Percentiles rank a stretch among this genome's conserved stretches.
phyloP scores from a whole-genome alignment of 108 stramenopile species.

The Skeletonema costatum region DNA sequence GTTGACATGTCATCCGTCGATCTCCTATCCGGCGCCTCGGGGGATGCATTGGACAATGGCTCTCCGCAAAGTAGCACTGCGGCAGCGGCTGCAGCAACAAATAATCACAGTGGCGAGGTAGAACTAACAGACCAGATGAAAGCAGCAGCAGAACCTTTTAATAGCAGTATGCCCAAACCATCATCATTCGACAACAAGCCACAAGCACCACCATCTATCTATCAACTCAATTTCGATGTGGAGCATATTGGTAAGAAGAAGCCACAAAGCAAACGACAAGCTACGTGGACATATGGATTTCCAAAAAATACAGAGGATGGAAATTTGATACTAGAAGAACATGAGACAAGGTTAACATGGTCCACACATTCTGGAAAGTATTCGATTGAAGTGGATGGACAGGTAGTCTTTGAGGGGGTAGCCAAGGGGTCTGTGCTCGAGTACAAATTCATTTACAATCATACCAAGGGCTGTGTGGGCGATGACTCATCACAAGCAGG shows the following conservation, averaged over 20 bases:
- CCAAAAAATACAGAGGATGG: not conserved
- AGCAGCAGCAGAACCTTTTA: not conserved
- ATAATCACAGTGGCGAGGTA: not conserved
- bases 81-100: not conserved
- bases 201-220: conserved; percentile 3
- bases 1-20: not conserved
- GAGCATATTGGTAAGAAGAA: conserved; percentile 41
- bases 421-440: conserved; percentile 41
- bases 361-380: conserved; percentile 42
- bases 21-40: not conserved
- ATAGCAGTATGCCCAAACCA: not conserved
- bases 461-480: conserved; percentile 13
- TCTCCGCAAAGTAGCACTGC: too few species aligned
- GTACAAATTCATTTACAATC: conserved; percentile 36
- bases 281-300: conserved; percentile 32
- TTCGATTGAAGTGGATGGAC: conserved; percentile 27
- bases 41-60: not conserved
- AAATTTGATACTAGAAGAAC: conserved; percentile 3
- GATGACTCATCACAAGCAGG: conserved; percentile 2
- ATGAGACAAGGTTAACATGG: conserved; percentile 34
- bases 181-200: not conserved
- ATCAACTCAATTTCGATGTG: conserved; percentile 34
- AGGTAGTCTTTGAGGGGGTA: conserved; percentile 10
- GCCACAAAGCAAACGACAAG: conserved; percentile 36
- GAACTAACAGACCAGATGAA: not conserved